Evolutionary conservation across 192 early-diverging fungal species (phyloP), one percentile per base, ranked within the genome.

Genomic region (Fimicolochytrium jonesii): DNA sequence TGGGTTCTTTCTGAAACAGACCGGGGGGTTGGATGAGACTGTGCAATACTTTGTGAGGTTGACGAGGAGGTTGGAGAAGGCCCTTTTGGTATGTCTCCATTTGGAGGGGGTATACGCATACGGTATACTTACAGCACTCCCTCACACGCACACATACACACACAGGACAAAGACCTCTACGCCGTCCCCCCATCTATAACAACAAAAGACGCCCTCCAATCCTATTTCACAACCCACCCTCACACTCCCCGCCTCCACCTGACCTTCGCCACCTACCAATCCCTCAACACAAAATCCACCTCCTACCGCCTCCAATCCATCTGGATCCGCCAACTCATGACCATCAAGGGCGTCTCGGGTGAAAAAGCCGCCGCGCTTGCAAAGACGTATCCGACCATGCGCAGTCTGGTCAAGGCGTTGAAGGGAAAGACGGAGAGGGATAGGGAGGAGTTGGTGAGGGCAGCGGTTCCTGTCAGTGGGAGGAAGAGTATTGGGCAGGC

Each of bases 341-440:
- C 86, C 0, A 69, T 94, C 43, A 80, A 83, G 41, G 94, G 94
- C 22, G 66, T 97, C 20, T 89, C 87, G 56, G 77, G 71, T 0
- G 93, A 97, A 61, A 95, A 94, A 69, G 96, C 94, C 0, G 41
- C 75, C 28, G 75, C 85, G n/a, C 77, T 99, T 33, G 82, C 76
- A 0, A 67, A 67, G 28, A 72, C 49, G 20, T 96, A 87, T 61
- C 82, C 78, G 11, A 96, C 94, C 0, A 84, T 87, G 43, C 52
- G 70, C 58, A 69, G 69, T 32, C 65, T 91, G 22, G 65, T 87
- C 13, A 41, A 68, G 42, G 80, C 74, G 0, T 62, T 83, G 56
- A 64, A 2, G 71, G 69, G 18, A 31, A 64, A 3, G 75, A 69
- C n/a, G 75, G 72, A 0, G 53, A 67, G 4, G 70, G 75, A 6